These are phyloP conservation scores for Platanus orientalis DNA, from an alignment of 164 flowering plant species.

Conservation along the genomic window DNA sequence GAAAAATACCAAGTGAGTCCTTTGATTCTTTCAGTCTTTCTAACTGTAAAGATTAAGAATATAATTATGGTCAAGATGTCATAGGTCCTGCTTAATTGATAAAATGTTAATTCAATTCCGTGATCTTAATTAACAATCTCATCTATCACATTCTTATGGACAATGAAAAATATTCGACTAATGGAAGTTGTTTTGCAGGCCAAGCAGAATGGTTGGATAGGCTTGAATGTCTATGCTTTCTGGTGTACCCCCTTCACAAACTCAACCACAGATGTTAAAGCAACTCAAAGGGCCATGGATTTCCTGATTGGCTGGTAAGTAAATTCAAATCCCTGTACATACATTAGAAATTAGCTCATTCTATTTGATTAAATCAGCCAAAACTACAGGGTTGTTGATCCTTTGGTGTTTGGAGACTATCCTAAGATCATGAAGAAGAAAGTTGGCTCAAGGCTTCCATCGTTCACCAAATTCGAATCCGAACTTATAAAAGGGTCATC, in stretches of 20 bases:
- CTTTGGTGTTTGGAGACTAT: slow-evolving; percentile 60
- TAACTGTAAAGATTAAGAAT: no score
- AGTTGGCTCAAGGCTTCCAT: slow-evolving; percentile 48
- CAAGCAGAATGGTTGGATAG: slow-evolving; percentile 20
- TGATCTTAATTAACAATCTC: no score
- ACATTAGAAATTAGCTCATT: no score
- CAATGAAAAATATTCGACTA: not conserved
- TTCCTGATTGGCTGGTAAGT: slow-evolving; percentile 18
- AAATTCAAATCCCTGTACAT: not conserved
- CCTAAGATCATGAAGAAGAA: slow-evolving; percentile 47
- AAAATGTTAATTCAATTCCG: no score
- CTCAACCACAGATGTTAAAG: slow-evolving; percentile 14
- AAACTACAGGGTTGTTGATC: slow-evolving; percentile 39
- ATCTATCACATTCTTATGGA: no score
- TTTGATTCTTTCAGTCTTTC: no score
- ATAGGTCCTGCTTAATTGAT: no score
- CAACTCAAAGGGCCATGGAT: slow-evolving; percentile 21
- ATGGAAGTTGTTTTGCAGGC: slow-evolving; percentile 4
- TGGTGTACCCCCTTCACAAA: slow-evolving; percentile 16
- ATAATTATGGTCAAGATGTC: no score
- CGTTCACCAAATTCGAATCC: slow-evolving; percentile 32
- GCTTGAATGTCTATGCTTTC: slow-evolving; percentile 12
- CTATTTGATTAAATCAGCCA: not conserved
- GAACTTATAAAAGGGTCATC: slow-evolving; percentile 26
- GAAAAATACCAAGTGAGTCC: slow-evolving; percentile 14